These are phyloP conservation scores for Cladosporium halotolerans DNA, from an alignment of 2,329 filamentous ascomycete species.

Conservation along the genomic window DNA sequence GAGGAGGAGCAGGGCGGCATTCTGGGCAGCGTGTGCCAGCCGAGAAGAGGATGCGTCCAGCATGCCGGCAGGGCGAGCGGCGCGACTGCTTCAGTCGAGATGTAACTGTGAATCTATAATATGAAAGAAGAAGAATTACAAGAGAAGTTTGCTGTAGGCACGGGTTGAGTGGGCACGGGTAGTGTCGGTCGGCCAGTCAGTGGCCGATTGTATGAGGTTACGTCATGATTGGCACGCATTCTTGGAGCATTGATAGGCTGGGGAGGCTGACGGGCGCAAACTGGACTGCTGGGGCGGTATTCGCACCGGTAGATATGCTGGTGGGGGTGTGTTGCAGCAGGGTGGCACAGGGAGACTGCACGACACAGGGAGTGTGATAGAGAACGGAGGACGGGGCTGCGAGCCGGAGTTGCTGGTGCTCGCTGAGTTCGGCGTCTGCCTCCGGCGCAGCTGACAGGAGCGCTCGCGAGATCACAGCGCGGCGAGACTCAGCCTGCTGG, in stretches of 20 bases:
- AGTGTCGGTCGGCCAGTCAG: not conserved
- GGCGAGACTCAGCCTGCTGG: no score
- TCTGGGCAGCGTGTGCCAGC: conserved; percentile 42
- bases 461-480: no score
- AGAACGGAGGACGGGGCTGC: not conserved
- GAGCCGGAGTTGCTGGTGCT: not conserved
- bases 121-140: no score
- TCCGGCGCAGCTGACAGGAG: no score
- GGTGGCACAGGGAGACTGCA: not conserved
- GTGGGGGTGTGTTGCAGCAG: not conserved
- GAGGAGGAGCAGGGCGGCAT: conserved; percentile 41
- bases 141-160: no score
- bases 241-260: conserved; percentile 9
- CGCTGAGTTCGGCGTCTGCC: not conserved
- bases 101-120: no score
- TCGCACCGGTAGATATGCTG: not conserved
- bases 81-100: not conserved
- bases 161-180: not conserved
- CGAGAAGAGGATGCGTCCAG: conserved; percentile 30
- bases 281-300: not conserved
- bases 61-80: conserved; percentile 19
- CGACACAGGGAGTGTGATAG: not conserved
- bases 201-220: not conserved
- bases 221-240: conserved; percentile 1
- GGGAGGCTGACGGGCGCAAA: not conserved